Conservation (phyloP, 1,284 basidiomycete species). For the Melampsora americana region DNA sequence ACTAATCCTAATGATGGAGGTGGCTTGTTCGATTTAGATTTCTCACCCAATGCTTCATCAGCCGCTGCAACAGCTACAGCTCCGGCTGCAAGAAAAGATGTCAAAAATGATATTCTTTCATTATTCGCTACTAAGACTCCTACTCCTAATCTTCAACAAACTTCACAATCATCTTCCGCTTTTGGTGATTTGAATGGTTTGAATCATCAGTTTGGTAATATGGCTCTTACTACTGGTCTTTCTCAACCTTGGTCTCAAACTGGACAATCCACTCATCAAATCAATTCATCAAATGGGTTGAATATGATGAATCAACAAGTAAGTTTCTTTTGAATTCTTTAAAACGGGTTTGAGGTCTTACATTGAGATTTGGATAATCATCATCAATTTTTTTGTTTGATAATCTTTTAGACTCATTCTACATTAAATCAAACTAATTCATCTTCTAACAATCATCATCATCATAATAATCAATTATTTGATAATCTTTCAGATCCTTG, state of each 20-base stretch:
- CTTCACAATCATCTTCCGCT: background rate
- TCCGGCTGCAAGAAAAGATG: slow-evolving; percentile 62
- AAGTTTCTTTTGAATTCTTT: background rate
- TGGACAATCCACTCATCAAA: background rate
- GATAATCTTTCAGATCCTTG: slow-evolving; percentile 21
- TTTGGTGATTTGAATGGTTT: slow-evolving; percentile 6
- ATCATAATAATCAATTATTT: slow-evolving; percentile 5
- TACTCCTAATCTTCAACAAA: background rate
- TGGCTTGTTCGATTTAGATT: slow-evolving; percentile 81
- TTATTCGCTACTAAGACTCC: slow-evolving; percentile 63
- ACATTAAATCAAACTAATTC: background rate
- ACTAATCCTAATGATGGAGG: slow-evolving; percentile 55
- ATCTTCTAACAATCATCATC: no score
- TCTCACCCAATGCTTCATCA: slow-evolving; percentile 62
- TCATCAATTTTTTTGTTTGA: no score
- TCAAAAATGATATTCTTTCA: slow-evolving; percentile 81
- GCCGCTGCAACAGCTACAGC: slow-evolving; percentile 53
- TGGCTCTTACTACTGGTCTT: slow-evolving; percentile 15
- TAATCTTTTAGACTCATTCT: background rate
- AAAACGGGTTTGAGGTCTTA: background rate
- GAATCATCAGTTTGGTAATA: slow-evolving; percentile 41
- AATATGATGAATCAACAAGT: background rate
- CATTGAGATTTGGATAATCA: no score
- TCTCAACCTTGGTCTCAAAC: slow-evolving; percentile 10
- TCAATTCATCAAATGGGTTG: background rate